A percentile compares a stretch with the other conserved stretches of the same genome.
Evolutionary conservation across 306 rosid genomes (phyloP).

Genomic region (Trichosanthes cucumerina): DNA sequence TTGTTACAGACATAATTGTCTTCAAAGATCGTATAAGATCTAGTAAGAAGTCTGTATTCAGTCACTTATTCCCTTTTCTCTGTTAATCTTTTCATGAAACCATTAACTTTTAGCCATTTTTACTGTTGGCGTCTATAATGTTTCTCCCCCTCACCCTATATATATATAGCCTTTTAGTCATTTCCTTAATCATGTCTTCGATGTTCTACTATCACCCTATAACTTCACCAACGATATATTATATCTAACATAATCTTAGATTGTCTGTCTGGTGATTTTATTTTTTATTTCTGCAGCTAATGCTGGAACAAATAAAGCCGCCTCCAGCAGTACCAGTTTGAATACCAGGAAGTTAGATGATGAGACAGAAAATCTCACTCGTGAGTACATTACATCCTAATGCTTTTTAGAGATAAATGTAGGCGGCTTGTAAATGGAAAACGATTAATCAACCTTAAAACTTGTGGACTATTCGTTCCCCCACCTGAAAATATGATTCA

Average conservation of each 20-base stretch:
- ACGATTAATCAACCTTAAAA: not conserved
- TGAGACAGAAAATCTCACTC: slow-evolving; percentile 69
- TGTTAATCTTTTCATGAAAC: not conserved
- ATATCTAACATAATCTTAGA: not conserved
- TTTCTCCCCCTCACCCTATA: no score
- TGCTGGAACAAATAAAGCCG: slow-evolving; percentile 77
- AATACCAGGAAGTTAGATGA: slow-evolving; percentile 88
- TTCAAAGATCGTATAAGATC: not conserved
- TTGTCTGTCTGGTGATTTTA: not conserved
- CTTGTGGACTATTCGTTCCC: not conserved
- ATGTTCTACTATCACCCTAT: not conserved
- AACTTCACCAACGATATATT: not conserved
- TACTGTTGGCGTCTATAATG: no score
- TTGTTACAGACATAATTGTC: not conserved
- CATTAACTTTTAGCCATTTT: not conserved
- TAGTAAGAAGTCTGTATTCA: not conserved
- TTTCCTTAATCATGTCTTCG: not conserved
- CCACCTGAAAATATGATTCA: not conserved
- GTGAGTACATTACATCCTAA: slow-evolving; percentile 30
- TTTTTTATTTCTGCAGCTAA: slow-evolving; percentile 29
- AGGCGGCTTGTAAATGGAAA: not conserved
- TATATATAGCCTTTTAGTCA: not conserved
- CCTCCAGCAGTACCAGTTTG: slow-evolving; percentile 68
- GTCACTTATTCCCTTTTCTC: not conserved
- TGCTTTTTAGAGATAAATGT: not conserved